A percentile compares a stretch with the other conserved stretches of the same genome.
These are phyloP conservation scores for Arachnopeziza araneosa DNA, from an alignment of 2,329 filamentous ascomycete species.

Conservation along the genomic window DNA sequence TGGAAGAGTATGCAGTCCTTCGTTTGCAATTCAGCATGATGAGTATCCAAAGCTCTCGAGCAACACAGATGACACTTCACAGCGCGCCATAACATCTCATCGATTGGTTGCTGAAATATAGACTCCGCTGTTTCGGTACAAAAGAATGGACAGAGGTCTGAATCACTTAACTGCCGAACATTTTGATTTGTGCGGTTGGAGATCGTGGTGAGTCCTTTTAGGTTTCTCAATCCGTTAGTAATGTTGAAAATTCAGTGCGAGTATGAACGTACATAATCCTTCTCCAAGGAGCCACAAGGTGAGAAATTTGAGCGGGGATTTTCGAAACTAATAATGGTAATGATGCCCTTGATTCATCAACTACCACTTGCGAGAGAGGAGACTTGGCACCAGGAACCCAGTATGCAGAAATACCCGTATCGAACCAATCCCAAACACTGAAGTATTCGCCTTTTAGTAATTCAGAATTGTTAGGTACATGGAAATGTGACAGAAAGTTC, in stretches of 20 bases:
- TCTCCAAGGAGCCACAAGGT: conserved; percentile 3
- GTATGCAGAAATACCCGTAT: conserved; percentile 6
- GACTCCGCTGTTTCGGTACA: conserved; percentile 1
- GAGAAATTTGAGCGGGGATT: background rate
- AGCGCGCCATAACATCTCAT: conserved; percentile 4
- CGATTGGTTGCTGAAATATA: conserved; percentile 4
- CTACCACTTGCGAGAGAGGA: background rate
- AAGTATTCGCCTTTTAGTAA: background rate
- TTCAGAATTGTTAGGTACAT: background rate
- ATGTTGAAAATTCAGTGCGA: background rate
- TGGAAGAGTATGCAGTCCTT: conserved; percentile 8
- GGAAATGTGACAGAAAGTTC: conserved; percentile 6
- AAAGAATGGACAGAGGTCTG: conserved; percentile 8
- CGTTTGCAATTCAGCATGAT: conserved; percentile 3
- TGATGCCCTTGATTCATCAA: background rate
- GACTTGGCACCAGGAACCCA: conserved; percentile 4
- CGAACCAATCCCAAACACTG: conserved; percentile 10
- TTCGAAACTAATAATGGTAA: background rate
- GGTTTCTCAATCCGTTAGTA: background rate
- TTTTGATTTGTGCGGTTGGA: background rate
- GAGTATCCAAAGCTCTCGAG: background rate
- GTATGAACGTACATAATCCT: conserved; percentile 3
- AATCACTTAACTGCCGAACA: background rate
- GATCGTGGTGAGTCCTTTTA: conserved; percentile 1
- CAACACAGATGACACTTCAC: conserved; percentile 8